Evolutionary conservation across 1,284 basidiomycete species (phyloP).

Genomic region (Lignosus rhinocerotis): DNA sequence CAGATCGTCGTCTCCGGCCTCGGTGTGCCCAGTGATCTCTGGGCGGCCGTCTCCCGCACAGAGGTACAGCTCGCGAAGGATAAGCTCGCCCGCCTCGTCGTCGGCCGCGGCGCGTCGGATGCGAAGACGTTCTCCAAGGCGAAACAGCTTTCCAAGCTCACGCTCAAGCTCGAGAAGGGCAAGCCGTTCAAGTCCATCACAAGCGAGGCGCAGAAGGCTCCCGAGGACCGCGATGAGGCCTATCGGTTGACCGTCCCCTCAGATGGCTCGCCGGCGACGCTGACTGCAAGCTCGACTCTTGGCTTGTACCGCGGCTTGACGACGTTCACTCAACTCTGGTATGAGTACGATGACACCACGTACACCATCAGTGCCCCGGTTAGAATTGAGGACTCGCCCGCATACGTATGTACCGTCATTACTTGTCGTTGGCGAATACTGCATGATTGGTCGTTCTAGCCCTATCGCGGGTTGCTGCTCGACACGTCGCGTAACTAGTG

Average conservation of each 20-base stretch:
- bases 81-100: slow-evolving; percentile 47
- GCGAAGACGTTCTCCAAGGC: slow-evolving; percentile 34
- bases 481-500: slow-evolving; percentile 75
- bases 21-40: slow-evolving; percentile 46
- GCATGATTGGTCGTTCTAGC: slow-evolving; percentile 38
- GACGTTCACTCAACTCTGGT: slow-evolving; percentile 83
- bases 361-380: slow-evolving; percentile 66
- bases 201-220: slow-evolving; percentile 52
- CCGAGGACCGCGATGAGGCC: slow-evolving; percentile 61
- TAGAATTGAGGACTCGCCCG: slow-evolving; percentile 61
- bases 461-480: slow-evolving; percentile 79
- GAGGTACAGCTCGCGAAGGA: slow-evolving; percentile 41
- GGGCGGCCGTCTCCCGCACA: slow-evolving; percentile 44
- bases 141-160: slow-evolving; percentile 35
- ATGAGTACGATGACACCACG: slow-evolving; percentile 46
- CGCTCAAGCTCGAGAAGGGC: slow-evolving; percentile 41
- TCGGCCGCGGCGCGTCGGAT: slow-evolving; percentile 50
- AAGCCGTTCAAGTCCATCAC: slow-evolving; percentile 44
- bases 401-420: slow-evolving; percentile 47
- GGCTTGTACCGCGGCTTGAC: slow-evolving; percentile 82
- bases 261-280: slow-evolving; percentile 57
- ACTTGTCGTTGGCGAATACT: not conserved
- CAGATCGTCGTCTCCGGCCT: slow-evolving; percentile 38
- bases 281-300: slow-evolving; percentile 72
- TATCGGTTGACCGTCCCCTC: slow-evolving; percentile 67